Base-by-base conservation (phyloP, 2,329 filamentous ascomycete species). In the Ophiostoma triangulosporum region DNA sequence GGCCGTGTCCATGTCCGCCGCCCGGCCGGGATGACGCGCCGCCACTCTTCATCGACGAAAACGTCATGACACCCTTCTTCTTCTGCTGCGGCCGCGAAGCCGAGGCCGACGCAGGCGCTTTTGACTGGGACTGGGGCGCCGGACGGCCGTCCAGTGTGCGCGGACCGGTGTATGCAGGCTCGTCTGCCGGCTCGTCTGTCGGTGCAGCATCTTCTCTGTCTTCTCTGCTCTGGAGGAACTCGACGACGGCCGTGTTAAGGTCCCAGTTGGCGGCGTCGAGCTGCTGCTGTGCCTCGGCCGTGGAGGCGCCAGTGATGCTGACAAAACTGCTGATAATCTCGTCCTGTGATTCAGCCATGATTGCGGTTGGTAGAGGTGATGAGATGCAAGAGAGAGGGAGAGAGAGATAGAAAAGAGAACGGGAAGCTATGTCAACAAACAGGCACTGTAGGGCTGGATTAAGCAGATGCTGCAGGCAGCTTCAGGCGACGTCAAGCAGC, bases 221-320 rank as follows among this genome's bases (percentile, higher is more conserved):
- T 26, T 81, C 78, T 32, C 73, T 68, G 54, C 78, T 73, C 56
- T 73, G 71, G 63, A 79, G 87, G 69, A 75, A 86, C 50, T 79
- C 75, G 29, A 78, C 73, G 52, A 78, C 75, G 15, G 84, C 84
- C 9, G 73, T 69, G 59, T 76, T 72, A 43, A 87, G 68, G 62
- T 88, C 76, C 83, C 85, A 88, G 58, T 76, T 69, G 62, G 76
- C 81, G 33, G 76, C 74, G 22, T 73, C 70, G 7, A 91, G 78
- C 60, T 85, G 85, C 57, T 83, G 74, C 54, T 73, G 73, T 48
- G 85, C 85, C 51, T 55, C 56, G 4, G 54, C 22, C 0, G 54
- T 20, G 3, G 58, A 51, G 6, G 53, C 55, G 51, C 58, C 58
- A 6, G 58, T 59, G 24, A 59, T 36, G 40, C 36, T 43, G 53